phyloP scores from a whole-genome alignment of 306 rosid genomes.

The Castanospermum australe region DNA sequence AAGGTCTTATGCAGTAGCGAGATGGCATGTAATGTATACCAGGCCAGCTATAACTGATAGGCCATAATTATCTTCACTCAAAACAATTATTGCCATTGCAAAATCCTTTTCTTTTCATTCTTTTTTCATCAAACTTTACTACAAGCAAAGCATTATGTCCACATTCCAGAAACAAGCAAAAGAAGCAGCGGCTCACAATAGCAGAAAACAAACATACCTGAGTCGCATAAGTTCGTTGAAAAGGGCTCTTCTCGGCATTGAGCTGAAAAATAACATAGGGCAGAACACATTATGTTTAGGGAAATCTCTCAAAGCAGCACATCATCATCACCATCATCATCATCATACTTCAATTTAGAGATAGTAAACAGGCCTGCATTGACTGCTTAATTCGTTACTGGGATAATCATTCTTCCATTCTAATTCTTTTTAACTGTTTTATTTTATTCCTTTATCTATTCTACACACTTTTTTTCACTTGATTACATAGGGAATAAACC shows the following conservation, averaged over 20 bases:
- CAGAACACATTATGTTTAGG: not conserved
- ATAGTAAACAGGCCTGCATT: not conserved
- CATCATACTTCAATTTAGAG: not conserved
- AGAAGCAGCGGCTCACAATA: not conserved
- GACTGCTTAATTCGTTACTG: not conserved
- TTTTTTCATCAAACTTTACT: not conserved
- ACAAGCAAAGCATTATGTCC: not conserved
- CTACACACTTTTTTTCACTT: not conserved
- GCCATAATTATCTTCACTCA: not conserved
- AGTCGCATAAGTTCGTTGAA: slow-evolving; percentile 75
- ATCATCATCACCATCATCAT: not conserved
- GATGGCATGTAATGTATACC: not conserved
- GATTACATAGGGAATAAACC: not conserved
- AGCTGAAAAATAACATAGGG: slow-evolving; percentile 46
- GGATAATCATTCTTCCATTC: not conserved
- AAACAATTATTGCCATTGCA: not conserved
- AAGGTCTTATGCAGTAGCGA: slow-evolving; percentile 8
- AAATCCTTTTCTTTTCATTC: not conserved
- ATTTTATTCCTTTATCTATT: not conserved
- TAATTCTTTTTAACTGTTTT: not conserved
- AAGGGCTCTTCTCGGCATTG: slow-evolving; percentile 73
- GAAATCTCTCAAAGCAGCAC: not conserved
- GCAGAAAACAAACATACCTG: slow-evolving; percentile 47
- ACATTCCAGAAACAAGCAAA: not conserved
- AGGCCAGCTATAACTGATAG: not conserved